phyloP scores from a whole-genome alignment of 768 basidiomycete species.

The Mycena vitilis region DNA sequence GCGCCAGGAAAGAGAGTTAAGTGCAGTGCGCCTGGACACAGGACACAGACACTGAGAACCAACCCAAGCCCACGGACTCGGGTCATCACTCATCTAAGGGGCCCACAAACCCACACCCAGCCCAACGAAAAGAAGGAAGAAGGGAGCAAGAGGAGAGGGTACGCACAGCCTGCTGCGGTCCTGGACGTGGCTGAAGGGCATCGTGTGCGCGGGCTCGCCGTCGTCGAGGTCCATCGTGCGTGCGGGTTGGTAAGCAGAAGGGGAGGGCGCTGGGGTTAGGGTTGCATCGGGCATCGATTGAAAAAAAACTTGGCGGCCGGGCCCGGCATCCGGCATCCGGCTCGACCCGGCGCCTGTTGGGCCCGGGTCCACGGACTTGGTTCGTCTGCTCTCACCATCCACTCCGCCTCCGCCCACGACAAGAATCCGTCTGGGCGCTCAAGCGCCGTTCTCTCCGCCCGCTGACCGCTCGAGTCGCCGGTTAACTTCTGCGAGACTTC shows the following conservation, averaged over 20 bases:
- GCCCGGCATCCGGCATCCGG: neutral
- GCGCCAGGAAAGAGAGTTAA: too few species aligned
- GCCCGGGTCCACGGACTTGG: neutral
- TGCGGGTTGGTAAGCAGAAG: neutral
- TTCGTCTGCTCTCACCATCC: neutral
- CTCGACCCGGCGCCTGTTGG: neutral
- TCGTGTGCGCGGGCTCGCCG: slow-evolving; percentile 19
- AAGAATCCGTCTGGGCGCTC: too few species aligned
- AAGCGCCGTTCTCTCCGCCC: too few species aligned
- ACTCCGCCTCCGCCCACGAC: too few species aligned
- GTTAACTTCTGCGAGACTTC: too few species aligned
- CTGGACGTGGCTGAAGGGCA: slow-evolving; percentile 41
- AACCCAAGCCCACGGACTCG: slow-evolving; percentile 50
- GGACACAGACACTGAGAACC: neutral
- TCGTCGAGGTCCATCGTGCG: slow-evolving; percentile 4
- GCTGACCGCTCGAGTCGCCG: too few species aligned
- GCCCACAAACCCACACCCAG: neutral
- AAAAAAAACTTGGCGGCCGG: neutral
- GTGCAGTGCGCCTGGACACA: neutral
- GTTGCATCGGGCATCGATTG: neutral
- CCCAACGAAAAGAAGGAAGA: neutral
- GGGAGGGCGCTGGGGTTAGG: neutral
- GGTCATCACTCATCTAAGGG: slow-evolving; percentile 17
- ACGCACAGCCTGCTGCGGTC: slow-evolving; percentile 58
- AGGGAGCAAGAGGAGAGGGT: too few species aligned